These are phyloP conservation scores for Malus fusca DNA, from an alignment of 306 rosid species.

Conservation along the genomic window DNA sequence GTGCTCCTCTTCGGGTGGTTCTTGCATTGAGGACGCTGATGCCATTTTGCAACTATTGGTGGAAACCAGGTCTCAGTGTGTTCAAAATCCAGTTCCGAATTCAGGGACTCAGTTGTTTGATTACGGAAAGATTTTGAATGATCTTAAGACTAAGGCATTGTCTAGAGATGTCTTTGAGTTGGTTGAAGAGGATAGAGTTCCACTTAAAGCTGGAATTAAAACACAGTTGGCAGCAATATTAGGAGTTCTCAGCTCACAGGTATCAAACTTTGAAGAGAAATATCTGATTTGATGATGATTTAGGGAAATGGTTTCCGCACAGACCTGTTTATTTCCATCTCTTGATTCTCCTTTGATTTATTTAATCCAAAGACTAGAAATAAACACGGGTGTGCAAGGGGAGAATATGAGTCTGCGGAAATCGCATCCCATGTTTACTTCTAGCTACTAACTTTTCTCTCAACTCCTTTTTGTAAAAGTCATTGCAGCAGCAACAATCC, in stretches of 20 bases:
- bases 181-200: not conserved
- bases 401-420: too few species aligned
- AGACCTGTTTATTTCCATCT: not conserved
- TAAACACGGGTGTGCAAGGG: too few species aligned
- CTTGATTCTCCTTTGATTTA: not conserved
- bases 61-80: not conserved
- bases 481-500: slow-evolving; percentile 9
- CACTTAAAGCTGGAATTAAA: slow-evolving; percentile 25
- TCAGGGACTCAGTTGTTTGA: not conserved
- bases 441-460: not conserved
- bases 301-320: not conserved
- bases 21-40: slow-evolving; percentile 44
- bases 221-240: slow-evolving; percentile 31
- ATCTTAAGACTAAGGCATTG: slow-evolving; percentile 17
- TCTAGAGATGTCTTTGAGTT: not conserved
- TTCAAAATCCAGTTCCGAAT: not conserved
- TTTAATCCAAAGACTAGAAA: too few species aligned
- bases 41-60: slow-evolving; percentile 22
- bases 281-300: not conserved
- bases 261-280: slow-evolving; percentile 7
- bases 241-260: slow-evolving; percentile 31
- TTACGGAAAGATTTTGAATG: slow-evolving; percentile 30
- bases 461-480: not conserved
- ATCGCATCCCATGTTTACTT: not conserved
- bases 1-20: slow-evolving; percentile 28